Evolutionary conservation across 2,329 filamentous ascomycete genomes (phyloP), one percentile per base, ranked within the genome.

Genomic region (Aspergillus transmontanensis): DNA sequence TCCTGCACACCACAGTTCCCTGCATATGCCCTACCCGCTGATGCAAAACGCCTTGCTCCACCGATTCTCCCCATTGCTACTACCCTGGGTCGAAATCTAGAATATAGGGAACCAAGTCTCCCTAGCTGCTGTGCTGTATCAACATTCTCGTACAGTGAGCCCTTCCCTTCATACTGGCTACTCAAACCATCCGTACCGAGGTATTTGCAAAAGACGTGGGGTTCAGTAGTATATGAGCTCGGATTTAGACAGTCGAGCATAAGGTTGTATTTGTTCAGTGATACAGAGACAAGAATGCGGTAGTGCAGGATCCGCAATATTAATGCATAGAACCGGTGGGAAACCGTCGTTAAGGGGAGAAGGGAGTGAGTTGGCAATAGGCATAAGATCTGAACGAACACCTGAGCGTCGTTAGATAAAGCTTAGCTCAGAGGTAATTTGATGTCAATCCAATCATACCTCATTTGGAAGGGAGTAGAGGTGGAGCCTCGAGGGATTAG

Each of bases 241-340:
- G 91, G 92, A 66, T 90, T 91, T 72, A 90, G 94, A 75, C 90
- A 92, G 79, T 94, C 91, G 48, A 96, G 85, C 43, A 94, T 86
- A 45, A 95, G 78, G 59, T 88, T 86, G 71, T 92, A 86, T 43
- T 87, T 84, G 43, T 84, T 78, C 9, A 90, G 78, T 3, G 84
- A 79, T 5, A 87, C 83, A 23, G 87, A 86, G 23, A 84, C 75
- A 54, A 89, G 78, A 2, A 93, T 81, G 39, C 90, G 88, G 56
- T 85, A 83, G 66, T 90, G 86, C 9, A 93, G 78, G 51, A 92
- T 84, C 30, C 86, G 85, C 5, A 88, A 78, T 61, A 90, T 83
- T 46, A 91, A 73, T 46, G 82, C 85, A 74, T 90, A 84, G 70
- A 93, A 86, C 45, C 86, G 88, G 34, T 83, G 87, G 59, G 85